Percentiles rank a stretch among this genome's conserved stretches.
phyloP scores from a whole-genome alignment of 768 basidiomycete species.

The Mycena alexandri region DNA sequence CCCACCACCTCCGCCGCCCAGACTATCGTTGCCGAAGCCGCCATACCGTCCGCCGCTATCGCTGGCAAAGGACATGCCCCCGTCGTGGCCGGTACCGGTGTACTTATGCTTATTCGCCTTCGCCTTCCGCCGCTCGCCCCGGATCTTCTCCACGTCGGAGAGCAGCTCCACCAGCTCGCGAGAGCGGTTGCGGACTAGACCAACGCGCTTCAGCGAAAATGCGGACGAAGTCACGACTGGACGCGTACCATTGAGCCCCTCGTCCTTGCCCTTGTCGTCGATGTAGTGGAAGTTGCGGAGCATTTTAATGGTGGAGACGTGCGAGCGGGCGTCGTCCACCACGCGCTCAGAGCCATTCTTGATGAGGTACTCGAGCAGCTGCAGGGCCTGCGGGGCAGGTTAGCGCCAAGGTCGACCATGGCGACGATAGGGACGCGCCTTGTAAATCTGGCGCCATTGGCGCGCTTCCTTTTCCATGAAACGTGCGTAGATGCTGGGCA shows the following conservation, averaged over 20 bases:
- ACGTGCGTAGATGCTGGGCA: constrained; percentile 94
- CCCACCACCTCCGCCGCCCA: constrained; percentile 59
- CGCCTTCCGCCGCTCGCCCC: constrained; percentile 91
- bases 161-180: constrained; percentile 94
- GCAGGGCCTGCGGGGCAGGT: constrained; percentile 72
- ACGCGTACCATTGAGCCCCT: constrained; percentile 91
- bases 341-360: constrained; percentile 98
- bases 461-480: constrained; percentile 99
- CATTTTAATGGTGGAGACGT: constrained; percentile 97
- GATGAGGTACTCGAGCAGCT: constrained; percentile 94
- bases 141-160: constrained; percentile 90
- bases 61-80: constrained; percentile 63
- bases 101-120: constrained; percentile 94
- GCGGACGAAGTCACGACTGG: neutral
- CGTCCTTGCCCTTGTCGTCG: constrained; percentile 98
- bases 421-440: constrained; percentile 58
- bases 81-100: constrained; percentile 86
- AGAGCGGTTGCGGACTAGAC: constrained; percentile 91
- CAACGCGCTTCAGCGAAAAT: neutral
- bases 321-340: constrained; percentile 96
- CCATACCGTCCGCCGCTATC: constrained; percentile 63
- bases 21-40: constrained; percentile 57
- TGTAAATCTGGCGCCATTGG: constrained; percentile 99
- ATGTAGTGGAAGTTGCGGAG: constrained; percentile 97
- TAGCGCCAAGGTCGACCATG: neutral